Evolutionary conservation across 257 asterid species (phyloP).

Genomic region (Agastache rugosa): DNA sequence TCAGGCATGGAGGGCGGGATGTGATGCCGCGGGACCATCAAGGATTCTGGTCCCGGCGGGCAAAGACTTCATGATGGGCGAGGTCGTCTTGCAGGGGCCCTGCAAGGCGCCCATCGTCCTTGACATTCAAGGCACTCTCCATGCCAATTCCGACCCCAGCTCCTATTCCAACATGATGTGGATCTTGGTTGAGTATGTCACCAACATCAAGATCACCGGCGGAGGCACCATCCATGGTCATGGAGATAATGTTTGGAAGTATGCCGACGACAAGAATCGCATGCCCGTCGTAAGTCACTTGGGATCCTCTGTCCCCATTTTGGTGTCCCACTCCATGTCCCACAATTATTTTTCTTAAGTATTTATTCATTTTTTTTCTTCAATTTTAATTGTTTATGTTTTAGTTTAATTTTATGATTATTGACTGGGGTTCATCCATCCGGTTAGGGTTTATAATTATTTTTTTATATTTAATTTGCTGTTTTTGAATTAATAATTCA

Average conservation of each 20-base stretch:
- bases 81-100: conserved; percentile 62
- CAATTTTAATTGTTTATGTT: too few relatives aligned
- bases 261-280: conserved; percentile 26
- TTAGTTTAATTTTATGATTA: too few relatives aligned
- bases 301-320: too few relatives aligned
- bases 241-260: conserved; percentile 51
- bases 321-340: too few relatives aligned
- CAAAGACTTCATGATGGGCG: conserved; percentile 44
- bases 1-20: conserved; percentile 64
- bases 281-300: conserved; percentile 69
- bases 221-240: conserved; percentile 67
- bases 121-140: conserved; percentile 60
- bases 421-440: too few relatives aligned
- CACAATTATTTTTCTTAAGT: too few relatives aligned
- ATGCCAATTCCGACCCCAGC: conserved; percentile 56
- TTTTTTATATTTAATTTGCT: too few relatives aligned
- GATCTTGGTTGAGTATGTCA: conserved; percentile 49
- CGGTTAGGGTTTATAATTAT: too few relatives aligned
- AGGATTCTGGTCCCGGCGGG: conserved; percentile 56
- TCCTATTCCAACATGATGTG: conserved; percentile 40
- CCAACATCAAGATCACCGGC: conserved; percentile 52
- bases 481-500: too few relatives aligned
- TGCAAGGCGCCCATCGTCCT: conserved; percentile 54
- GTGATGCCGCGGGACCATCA: conserved; percentile 44
- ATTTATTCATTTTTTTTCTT: too few relatives aligned